Base-by-base conservation (phyloP, 306 rosid species). In the Herpetospermum pedunculosum region DNA sequence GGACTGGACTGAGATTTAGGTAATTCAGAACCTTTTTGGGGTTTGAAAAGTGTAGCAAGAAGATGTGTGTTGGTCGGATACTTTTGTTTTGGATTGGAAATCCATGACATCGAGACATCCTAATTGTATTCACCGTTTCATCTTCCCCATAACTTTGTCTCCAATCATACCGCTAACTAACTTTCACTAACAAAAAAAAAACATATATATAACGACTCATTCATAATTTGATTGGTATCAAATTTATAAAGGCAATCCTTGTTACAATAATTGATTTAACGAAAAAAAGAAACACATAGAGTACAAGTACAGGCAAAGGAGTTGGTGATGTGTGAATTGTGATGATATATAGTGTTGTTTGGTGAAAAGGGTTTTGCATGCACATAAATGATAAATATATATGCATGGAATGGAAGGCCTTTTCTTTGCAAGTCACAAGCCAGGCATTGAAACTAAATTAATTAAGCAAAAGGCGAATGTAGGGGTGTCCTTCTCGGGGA, bases 41-140 rank as follows among this genome's bases (percentile, higher is more conserved):
- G 13, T 32, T 62, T 62, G 69, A n/a, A 62, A 34, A 62, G 69
- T 18, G 14, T 32, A n/a, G 7, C 40, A 37, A 34, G 1, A 60
- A 34, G 14, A 35, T 62, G 8, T 62, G 8, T n/a, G 26, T 9
- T 62, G 46, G 44, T 62, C 28, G 26, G 67, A 59, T 62, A 9
- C 49, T 64, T 64, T 64, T 64, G 71, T 64, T 64, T n/a, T 64
- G 32, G n/a, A 64, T n/a, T 64, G 32, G n/a, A 64, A 64, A 11
- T 64, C 71, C 49, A 38, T 64, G 32, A 64, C 28, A 62, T 62
- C 44, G 15, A 48, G 8, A 55, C n/a, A 32, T 32, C 8, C 7
- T 62, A 62, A 34, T 34, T 32, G 1, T 60, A 30, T 60, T 62
- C 15, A 34, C 70, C 70, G 3, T 62, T 62, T 64, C 16, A 62